These are phyloP conservation scores for Stagonosporopsis rhizophila DNA, from an alignment of 2,329 filamentous ascomycete species.

Conservation along the genomic window DNA sequence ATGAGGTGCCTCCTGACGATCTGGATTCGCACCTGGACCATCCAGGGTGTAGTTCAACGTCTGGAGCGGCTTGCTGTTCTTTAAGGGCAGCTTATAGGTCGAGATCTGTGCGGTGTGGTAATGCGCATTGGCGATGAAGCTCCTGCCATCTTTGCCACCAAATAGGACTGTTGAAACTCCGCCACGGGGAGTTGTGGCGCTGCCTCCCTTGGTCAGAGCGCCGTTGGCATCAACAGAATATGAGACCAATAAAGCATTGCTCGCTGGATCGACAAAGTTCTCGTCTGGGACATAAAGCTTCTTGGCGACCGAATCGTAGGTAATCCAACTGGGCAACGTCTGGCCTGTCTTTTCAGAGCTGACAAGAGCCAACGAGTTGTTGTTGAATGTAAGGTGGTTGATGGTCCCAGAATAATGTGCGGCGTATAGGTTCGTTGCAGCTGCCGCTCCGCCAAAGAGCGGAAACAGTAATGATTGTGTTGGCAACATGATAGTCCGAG, in stretches of 20 bases:
- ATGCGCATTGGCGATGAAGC: constrained; percentile 44
- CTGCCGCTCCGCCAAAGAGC: constrained; percentile 35
- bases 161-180: constrained; percentile 40
- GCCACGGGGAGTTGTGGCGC: constrained; percentile 33
- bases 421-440: constrained; percentile 40
- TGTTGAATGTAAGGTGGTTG: constrained; percentile 39
- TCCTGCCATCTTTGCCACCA: constrained; percentile 38
- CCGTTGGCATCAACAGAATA: constrained; percentile 38
- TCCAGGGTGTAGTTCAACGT: constrained; percentile 40
- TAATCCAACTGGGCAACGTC: constrained; percentile 42
- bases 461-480: constrained; percentile 32
- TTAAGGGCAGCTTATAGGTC: constrained; percentile 47
- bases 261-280: constrained; percentile 23
- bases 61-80: constrained; percentile 36
- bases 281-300: constrained; percentile 42
- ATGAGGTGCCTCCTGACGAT: constrained; percentile 62
- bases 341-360: constrained; percentile 34
- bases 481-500: constrained; percentile 30
- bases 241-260: constrained; percentile 31
- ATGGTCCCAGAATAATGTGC: constrained; percentile 43
- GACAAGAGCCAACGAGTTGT: constrained; percentile 32
- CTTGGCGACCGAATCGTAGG: constrained; percentile 38
- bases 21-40: constrained; percentile 53
- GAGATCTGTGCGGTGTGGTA: constrained; percentile 45
- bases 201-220: constrained; percentile 33